These are phyloP conservation scores for Cicer arietinum DNA, from an alignment of 306 rosid species.

Conservation along the genomic window DNA sequence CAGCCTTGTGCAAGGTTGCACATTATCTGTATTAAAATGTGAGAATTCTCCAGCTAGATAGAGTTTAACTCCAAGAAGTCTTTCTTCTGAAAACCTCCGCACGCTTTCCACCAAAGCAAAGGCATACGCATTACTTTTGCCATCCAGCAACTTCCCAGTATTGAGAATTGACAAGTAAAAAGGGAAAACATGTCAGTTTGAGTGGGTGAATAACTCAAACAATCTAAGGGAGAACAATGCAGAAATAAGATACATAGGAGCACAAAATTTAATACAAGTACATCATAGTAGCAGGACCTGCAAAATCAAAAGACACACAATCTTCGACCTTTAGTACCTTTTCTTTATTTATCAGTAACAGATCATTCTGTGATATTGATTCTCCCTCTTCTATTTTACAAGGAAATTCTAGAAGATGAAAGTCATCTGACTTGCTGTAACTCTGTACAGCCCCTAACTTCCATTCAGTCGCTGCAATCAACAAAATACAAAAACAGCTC, in stretches of 20 bases:
- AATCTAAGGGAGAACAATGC: constrained; percentile 4
- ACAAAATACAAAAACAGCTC: not conserved
- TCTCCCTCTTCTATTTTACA: constrained; percentile 53
- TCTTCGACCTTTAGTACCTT: constrained; percentile 55
- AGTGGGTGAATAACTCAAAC: constrained; percentile 13
- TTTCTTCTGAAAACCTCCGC: constrained; percentile 50
- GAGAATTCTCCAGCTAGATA: constrained; percentile 74
- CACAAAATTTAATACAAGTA: not conserved
- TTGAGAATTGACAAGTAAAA: constrained; percentile 17
- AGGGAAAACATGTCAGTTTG: constrained; percentile 24
- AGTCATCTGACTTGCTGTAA: constrained; percentile 71
- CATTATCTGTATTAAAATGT: constrained; percentile 48
- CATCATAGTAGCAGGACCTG: not conserved
- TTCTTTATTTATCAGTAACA: constrained; percentile 76
- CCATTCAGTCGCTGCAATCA: constrained; percentile 65
- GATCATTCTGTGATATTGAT: constrained; percentile 72
- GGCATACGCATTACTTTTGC: constrained; percentile 63
- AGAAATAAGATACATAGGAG: constrained; percentile 1
- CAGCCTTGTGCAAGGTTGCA: constrained; percentile 64
- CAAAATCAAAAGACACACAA: constrained; percentile 27
- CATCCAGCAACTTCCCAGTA: constrained; percentile 57
- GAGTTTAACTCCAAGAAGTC: constrained; percentile 71
- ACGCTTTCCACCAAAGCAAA: constrained; percentile 85
- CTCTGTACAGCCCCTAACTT: constrained; percentile 66
- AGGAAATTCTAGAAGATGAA: constrained; percentile 69